phyloP scores from a whole-genome alignment of 805 yeast species.

The Metschnikowia peoriensis region DNA sequence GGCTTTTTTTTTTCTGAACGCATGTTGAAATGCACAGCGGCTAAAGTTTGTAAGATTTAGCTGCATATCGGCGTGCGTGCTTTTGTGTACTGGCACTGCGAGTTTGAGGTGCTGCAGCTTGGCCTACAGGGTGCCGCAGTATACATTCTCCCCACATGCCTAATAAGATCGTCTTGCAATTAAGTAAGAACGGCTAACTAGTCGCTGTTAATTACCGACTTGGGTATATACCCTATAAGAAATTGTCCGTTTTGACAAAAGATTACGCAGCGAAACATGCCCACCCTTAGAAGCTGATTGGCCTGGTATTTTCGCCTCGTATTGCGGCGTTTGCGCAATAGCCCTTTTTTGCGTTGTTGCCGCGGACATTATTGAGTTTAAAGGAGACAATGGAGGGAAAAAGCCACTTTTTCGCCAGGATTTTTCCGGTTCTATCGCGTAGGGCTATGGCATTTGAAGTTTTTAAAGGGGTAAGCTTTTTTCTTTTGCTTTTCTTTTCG shows the following conservation, averaged over 20 bases:
- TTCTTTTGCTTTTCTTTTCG: neutral
- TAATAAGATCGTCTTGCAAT: neutral
- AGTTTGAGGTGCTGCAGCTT: constrained; percentile 4
- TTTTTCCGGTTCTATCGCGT: constrained; percentile 7
- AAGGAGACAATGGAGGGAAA: constrained; percentile 1
- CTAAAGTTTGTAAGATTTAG: constrained; percentile 10
- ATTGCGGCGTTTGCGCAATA: neutral
- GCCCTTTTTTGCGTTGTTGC: neutral
- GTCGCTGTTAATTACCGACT: neutral
- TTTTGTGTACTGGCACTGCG: constrained; percentile 1
- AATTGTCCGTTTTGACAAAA: too few relatives aligned
- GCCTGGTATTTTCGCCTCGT: neutral
- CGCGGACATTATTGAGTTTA: constrained; percentile 1
- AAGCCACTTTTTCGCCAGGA: constrained; percentile 3
- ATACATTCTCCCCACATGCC: constrained; percentile 3
- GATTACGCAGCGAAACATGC: neutral
- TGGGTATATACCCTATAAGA: too few relatives aligned
- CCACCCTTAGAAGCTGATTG: neutral
- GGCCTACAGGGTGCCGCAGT: constrained; percentile 9
- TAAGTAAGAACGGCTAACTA: neutral
- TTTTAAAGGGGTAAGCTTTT: neutral
- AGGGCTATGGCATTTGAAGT: constrained; percentile 2
- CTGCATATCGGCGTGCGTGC: constrained; percentile 11
- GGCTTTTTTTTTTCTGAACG: neutral
- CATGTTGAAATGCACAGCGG: constrained; percentile 6